Base-by-base conservation (phyloP, 805 yeast genomes). In the Metschnikowia colocasiae region DNA sequence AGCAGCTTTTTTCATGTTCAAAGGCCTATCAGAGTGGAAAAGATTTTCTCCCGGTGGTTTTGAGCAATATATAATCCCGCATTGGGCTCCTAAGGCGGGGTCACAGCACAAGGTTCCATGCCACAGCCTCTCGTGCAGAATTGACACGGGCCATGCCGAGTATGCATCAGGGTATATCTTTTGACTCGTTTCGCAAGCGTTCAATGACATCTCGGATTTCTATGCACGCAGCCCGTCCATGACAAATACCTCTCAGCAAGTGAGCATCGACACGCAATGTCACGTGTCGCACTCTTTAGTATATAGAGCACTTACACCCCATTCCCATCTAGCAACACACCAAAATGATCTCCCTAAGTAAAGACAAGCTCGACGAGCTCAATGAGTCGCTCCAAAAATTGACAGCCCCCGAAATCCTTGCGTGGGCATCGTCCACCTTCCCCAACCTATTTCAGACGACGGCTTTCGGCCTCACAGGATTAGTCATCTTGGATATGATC, bases 401-500 rank as follows among this genome's bases (percentile, higher is more conserved):
- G 15, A 59, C 80, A 1, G 89, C 97, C 0, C 79, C 81, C 54
- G 87, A 88, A 49, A 81, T 92, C 48, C 67, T 92, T 23, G 70
- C 75, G 58, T 92, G 98, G 97, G 80, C 96, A 0, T 67, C 85
- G 13, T 64, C 79, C n/a, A 88, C 95, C 0, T 83, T 91, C 59
- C 96, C 96, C 2, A 74, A 81, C 34, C 70, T 92, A 32, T 91
- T 64, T 60, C 98, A 92, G 67, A 90, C 96, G 1, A 89, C 98
- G 0, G 98, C 98, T 1, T 90, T 92, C 67, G 98, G 98, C 0
- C 74, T 92, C 40, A 87, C 97, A 1, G 98, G 98, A 0, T 68
- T 92, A 49, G 96, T 86, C 26, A 91, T 92, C 10, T 73, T 87
- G 36, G 97, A 91, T 63, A 86, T 91, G 78, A 65, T 91, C 25